Conservation (phyloP, 225 moss, liverwort and hornwort species). For the Lunularia cruciata region DNA sequence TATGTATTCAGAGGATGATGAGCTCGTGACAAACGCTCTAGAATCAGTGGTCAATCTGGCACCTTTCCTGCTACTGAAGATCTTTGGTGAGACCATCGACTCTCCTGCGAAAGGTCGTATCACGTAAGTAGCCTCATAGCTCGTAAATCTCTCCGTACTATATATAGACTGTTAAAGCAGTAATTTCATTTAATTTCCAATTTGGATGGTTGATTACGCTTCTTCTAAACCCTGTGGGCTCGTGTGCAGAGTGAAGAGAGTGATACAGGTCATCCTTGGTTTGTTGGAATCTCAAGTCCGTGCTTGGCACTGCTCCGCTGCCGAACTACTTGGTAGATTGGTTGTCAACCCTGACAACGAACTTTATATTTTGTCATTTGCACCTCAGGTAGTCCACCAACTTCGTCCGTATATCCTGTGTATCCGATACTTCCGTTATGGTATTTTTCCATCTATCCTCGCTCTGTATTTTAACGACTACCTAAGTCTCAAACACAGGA, state of each 20-base stretch:
- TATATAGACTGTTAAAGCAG: neutral
- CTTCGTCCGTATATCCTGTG: neutral
- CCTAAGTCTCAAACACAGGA: too few species aligned
- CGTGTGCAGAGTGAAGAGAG: constrained; percentile 61
- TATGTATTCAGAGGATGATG: constrained; percentile 74
- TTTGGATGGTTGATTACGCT: neutral
- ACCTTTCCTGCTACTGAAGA: constrained; percentile 77
- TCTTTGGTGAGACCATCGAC: constrained; percentile 64
- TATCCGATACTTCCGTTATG: too few species aligned
- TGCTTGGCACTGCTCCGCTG: constrained; percentile 87
- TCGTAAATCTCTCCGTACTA: neutral
- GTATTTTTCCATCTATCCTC: neutral
- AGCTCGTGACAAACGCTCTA: constrained; percentile 78
- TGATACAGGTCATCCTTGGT: constrained; percentile 67
- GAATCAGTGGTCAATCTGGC: constrained; percentile 85
- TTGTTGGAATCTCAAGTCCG: constrained; percentile 76
- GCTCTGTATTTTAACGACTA: neutral
- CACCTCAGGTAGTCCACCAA: constrained; percentile 44
- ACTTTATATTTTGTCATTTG: constrained; percentile 69
- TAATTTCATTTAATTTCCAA: neutral
- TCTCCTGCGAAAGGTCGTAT: constrained; percentile 53
- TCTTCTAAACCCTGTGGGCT: neutral
- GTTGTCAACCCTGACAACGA: constrained; percentile 98
- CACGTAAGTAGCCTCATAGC: constrained; percentile 35
- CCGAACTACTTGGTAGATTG: constrained; percentile 83